Percentiles rank a stretch among this genome's conserved stretches.
Evolutionary conservation across 1,284 basidiomycete species (phyloP).

Genomic region (Waitea zeae): DNA sequence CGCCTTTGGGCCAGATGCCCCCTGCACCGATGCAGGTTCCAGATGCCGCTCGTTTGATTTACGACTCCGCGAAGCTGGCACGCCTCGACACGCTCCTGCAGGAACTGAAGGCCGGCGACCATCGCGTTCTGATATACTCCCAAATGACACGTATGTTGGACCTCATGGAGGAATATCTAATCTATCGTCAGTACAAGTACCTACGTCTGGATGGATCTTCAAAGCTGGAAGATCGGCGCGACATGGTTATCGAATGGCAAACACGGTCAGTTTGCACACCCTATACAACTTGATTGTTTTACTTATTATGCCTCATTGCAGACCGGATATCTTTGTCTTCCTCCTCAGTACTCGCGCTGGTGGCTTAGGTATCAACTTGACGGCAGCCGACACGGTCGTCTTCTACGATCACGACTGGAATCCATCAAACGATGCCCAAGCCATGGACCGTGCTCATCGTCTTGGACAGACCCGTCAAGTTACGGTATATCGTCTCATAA

Average conservation of each 20-base stretch:
- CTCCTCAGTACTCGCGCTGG: conserved; percentile 93
- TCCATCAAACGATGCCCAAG: conserved; percentile 96
- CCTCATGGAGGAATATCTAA: conserved; percentile 97
- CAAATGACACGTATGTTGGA: conserved; percentile 99
- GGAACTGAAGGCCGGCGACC: conserved; percentile 86
- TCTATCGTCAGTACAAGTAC: conserved; percentile 97
- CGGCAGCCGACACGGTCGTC: conserved; percentile 93
- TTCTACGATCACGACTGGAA: conserved; percentile 99
- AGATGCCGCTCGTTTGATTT: conserved; percentile 89
- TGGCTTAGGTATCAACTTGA: conserved; percentile 96
- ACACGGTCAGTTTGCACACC: conserved; percentile 67
- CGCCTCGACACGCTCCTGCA: conserved; percentile 79
- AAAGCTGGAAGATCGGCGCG: conserved; percentile 89
- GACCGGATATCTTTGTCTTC: conserved; percentile 92
- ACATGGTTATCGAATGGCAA: conserved; percentile 99
- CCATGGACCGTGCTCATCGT: conserved; percentile 99
- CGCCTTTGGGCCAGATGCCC: conserved; percentile 66
- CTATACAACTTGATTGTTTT: no score
- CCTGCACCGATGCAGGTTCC: conserved; percentile 83
- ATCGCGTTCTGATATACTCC: conserved; percentile 95
- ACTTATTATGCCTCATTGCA: conserved; percentile 16
- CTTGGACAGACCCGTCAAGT: conserved; percentile 98
- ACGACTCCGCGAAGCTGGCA: conserved; percentile 94
- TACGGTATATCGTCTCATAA: conserved; percentile 95
- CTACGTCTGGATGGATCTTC: conserved; percentile 90